phyloP scores from a whole-genome alignment of 2,329 filamentous ascomycete species.

The Magnaporthiopsis rhizophila region DNA sequence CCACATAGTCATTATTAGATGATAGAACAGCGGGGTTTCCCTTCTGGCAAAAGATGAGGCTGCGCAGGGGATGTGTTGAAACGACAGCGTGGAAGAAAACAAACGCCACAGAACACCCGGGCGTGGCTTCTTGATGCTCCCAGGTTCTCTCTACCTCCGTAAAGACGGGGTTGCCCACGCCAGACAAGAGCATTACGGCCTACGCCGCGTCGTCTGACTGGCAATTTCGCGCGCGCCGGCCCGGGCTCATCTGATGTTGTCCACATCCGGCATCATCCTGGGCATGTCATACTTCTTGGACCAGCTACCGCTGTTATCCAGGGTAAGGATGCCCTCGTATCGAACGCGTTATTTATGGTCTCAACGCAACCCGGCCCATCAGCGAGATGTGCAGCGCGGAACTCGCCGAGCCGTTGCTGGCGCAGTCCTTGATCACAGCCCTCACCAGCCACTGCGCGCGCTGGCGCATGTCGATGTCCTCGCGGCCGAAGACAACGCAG shows the following conservation, averaged over 20 bases:
- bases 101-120: too few relatives aligned
- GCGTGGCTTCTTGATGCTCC: too few relatives aligned
- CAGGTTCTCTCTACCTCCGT: too few relatives aligned
- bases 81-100: too few relatives aligned
- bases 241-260: background rate
- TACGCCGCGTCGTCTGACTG: too few relatives aligned
- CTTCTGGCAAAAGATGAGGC: too few relatives aligned
- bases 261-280: background rate
- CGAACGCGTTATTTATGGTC: slow-evolving; percentile 29
- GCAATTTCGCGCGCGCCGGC: too few relatives aligned
- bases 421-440: slow-evolving; percentile 25
- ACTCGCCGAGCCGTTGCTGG: slow-evolving; percentile 26
- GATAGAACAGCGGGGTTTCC: too few relatives aligned
- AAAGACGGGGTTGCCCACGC: too few relatives aligned
- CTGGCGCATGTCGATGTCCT: slow-evolving; percentile 21
- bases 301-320: slow-evolving; percentile 39
- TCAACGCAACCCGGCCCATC: slow-evolving; percentile 31
- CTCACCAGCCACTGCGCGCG: slow-evolving; percentile 24
- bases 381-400: slow-evolving; percentile 30
- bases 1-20: too few relatives aligned
- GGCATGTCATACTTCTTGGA: slow-evolving; percentile 16
- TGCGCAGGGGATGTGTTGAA: too few relatives aligned
- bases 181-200: too few relatives aligned
- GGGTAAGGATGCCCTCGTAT: slow-evolving; percentile 36
- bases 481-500: slow-evolving; percentile 32